Percentiles rank a stretch among this genome's conserved stretches.
Evolutionary conservation across 2,329 filamentous ascomycete species (phyloP).

Genomic region (Blastomyces gilchristii): DNA sequence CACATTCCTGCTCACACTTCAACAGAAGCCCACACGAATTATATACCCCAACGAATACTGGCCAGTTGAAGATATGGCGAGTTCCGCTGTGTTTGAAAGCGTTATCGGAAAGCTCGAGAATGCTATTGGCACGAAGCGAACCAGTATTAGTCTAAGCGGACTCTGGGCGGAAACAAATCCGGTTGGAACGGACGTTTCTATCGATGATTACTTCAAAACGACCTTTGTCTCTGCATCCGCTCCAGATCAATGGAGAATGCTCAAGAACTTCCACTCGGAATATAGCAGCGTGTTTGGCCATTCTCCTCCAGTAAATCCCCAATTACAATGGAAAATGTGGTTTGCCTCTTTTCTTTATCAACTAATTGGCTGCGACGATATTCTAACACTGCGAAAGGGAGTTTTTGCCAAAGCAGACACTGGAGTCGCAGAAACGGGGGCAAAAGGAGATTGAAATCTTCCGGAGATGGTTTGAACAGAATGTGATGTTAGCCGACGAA

Average conservation of each 20-base stretch:
- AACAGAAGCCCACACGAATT: conserved; percentile 1
- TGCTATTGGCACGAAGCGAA: background rate
- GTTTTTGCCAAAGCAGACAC: background rate
- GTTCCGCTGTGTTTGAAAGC: background rate
- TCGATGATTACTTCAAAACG: conserved; percentile 1
- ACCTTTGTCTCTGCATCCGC: background rate
- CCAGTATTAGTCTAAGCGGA: background rate
- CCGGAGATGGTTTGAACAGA: background rate
- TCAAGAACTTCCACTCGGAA: background rate
- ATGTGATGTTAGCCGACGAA: background rate
- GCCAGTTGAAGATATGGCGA: background rate
- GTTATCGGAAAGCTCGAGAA: conserved; percentile 1
- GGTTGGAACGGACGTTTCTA: background rate
- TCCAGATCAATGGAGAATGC: background rate
- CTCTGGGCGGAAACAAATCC: conserved; percentile 5
- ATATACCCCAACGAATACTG: conserved; percentile 3
- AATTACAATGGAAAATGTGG: conserved; percentile 1
- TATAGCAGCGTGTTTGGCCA: background rate
- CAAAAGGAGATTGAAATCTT: background rate
- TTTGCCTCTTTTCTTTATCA: background rate
- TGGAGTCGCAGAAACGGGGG: background rate
- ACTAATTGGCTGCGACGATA: background rate
- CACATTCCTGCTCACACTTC: background rate
- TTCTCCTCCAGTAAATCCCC: background rate
- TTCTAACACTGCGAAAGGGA: background rate